phyloP scores from a whole-genome alignment of 2,329 filamentous ascomycete genomes.

The Neocatenulostroma microsporum region DNA sequence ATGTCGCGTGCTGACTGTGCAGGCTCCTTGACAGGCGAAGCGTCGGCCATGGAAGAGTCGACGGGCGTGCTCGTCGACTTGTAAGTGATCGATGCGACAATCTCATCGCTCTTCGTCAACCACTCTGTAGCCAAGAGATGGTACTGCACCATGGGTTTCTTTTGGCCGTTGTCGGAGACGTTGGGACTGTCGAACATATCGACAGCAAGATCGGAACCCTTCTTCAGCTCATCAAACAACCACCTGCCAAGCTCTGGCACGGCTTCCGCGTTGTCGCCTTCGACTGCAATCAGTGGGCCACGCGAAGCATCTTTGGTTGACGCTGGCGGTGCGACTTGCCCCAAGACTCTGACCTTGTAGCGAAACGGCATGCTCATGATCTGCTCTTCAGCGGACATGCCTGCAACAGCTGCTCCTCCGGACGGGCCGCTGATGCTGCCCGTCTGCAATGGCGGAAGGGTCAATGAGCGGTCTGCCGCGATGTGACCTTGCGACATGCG shows the following conservation, averaged over 20 bases:
- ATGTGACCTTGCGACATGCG: constrained; percentile 25
- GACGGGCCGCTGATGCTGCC: constrained; percentile 14
- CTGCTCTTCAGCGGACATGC: constrained; percentile 42
- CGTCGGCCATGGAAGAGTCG: constrained; percentile 20
- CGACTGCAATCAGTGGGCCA: constrained; percentile 76
- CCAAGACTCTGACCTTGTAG: constrained; percentile 68
- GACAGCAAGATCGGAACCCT: constrained; percentile 46
- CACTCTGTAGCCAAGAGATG: constrained; percentile 59
- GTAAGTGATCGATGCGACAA: constrained; percentile 40
- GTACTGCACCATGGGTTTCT: constrained; percentile 34
- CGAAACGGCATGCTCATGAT: constrained; percentile 67
- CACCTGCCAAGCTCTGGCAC: constrained; percentile 59
- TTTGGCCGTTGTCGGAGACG: constrained; percentile 20
- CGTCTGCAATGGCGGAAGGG: constrained; percentile 48
- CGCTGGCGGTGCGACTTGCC: constrained; percentile 66
- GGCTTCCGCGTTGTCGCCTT: constrained; percentile 61
- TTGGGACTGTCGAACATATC: constrained; percentile 44
- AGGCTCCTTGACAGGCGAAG: constrained; percentile 8
- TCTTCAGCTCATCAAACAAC: constrained; percentile 48
- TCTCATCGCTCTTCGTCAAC: constrained; percentile 67
- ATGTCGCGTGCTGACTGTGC: constrained; percentile 9
- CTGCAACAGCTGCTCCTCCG: constrained; percentile 11
- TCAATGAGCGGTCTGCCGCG: constrained; percentile 42
- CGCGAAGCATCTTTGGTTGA: constrained; percentile 38
- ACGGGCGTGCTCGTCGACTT: constrained; percentile 7